Evolutionary conservation across 2,329 filamentous ascomycete genomes (phyloP).

Genomic region (Fusarium sp.): DNA sequence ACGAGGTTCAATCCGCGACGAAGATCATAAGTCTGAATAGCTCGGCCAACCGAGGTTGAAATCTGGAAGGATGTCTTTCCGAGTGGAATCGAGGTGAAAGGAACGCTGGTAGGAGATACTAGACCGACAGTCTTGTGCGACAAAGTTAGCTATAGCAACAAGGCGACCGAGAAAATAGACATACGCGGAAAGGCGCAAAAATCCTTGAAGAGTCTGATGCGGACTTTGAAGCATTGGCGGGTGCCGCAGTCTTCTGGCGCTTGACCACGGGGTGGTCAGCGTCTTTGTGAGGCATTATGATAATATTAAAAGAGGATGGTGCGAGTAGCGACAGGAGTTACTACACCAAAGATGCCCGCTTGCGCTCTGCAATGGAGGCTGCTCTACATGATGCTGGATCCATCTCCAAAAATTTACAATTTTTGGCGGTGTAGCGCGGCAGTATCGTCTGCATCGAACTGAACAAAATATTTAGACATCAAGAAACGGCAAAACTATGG

Average conservation of each 20-base stretch:
- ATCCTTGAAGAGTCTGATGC: slow-evolving; percentile 75
- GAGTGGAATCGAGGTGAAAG: slow-evolving; percentile 88
- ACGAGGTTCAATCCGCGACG: slow-evolving; percentile 90
- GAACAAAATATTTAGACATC: slow-evolving; percentile 2
- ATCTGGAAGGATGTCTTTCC: slow-evolving; percentile 98
- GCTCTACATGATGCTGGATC: slow-evolving; percentile 34
- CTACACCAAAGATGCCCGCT: slow-evolving; percentile 26
- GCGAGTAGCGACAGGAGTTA: slow-evolving; percentile 5
- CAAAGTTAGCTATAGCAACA: slow-evolving; percentile 3
- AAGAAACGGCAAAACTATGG: not conserved
- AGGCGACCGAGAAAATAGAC: slow-evolving; percentile 46
- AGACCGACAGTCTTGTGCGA: slow-evolving; percentile 82
- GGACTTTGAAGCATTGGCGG: slow-evolving; percentile 52
- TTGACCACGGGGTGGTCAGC: slow-evolving; percentile 75
- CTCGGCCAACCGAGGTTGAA: slow-evolving; percentile 91
- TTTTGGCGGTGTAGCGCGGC: slow-evolving; percentile 49
- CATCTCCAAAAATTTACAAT: slow-evolving; percentile 45
- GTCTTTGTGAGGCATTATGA: slow-evolving; percentile 67
- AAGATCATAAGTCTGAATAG: slow-evolving; percentile 95
- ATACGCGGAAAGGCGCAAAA: slow-evolving; percentile 92
- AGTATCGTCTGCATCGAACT: slow-evolving; percentile 6
- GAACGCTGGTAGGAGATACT: slow-evolving; percentile 89
- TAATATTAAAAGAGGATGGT: slow-evolving; percentile 18
- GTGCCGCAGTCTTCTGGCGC: slow-evolving; percentile 71
- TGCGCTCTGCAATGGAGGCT: slow-evolving; percentile 37